Conservation (phyloP, 2,329 filamentous ascomycete species). For the Dryadomyces quercivorus region DNA sequence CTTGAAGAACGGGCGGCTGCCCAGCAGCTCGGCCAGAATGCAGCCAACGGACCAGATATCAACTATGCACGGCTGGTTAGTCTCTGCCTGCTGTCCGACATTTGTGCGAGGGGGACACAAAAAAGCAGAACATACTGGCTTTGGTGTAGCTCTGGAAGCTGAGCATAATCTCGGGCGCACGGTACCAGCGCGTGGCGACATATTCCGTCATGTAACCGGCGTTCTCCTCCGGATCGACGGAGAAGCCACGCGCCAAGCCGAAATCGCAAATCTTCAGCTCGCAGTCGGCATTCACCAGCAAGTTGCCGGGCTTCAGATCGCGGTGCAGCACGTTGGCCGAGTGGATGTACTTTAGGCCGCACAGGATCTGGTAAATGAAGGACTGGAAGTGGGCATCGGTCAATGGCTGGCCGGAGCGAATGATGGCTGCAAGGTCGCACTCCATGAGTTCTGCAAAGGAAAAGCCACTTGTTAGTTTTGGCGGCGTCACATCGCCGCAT, state of each 20-base stretch:
- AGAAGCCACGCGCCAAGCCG: conserved; percentile 90
- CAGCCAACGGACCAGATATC: conserved; percentile 99
- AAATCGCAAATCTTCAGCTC: conserved; percentile 99
- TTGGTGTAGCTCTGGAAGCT: conserved; percentile 99
- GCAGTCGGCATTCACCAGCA: conserved; percentile 97
- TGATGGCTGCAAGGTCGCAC: conserved; percentile 95
- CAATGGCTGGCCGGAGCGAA: conserved; percentile 89
- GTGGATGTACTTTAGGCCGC: conserved; percentile 97
- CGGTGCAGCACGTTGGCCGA: conserved; percentile 95
- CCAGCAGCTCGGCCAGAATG: conserved; percentile 90
- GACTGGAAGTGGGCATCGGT: conserved; percentile 99
- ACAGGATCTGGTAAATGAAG: conserved; percentile 99
- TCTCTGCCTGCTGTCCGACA: neutral
- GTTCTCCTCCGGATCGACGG: conserved; percentile 93
- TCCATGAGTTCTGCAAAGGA: conserved; percentile 78
- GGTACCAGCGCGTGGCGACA: conserved; percentile 91
- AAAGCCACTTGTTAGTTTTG: conserved; percentile 6
- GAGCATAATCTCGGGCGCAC: conserved; percentile 96
- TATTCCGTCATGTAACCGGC: conserved; percentile 99
- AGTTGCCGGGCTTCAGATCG: conserved; percentile 91
- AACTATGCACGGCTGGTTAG: conserved; percentile 40
- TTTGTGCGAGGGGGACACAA: neutral
- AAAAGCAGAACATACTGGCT: conserved; percentile 89
- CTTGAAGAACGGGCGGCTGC: conserved; percentile 97
- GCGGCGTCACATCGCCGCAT: neutral